Evolutionary conservation across 1,139 yeast species (phyloP), one percentile per base, ranked within the genome.

Genomic region (Hansenula lynferdii): DNA sequence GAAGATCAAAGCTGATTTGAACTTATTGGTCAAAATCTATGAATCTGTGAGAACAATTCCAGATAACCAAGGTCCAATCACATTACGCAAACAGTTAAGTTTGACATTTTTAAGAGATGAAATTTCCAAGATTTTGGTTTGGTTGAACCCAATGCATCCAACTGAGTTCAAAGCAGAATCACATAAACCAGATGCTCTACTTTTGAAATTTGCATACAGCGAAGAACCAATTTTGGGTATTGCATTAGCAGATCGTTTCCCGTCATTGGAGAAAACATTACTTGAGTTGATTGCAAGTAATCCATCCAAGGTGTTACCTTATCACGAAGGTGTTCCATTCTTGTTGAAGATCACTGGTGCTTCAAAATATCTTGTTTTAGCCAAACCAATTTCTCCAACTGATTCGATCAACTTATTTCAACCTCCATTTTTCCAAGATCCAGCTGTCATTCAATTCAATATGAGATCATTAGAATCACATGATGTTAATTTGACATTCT

Each of bases 391-490:
- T 27, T 70, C 87, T 12, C 97, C 98, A 8, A 72, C 92, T 39
- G 92, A 86, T 54, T 78, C 96, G 2, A 87, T 92, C 50, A 85
- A 85, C 42, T 69, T 87, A 50, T 89, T 94, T 57, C 68, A 85
- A 51, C 96, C 96, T 4, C 80, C 82, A 21, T 80, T 75, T 60
- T 80, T 83, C 21, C 67, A 69, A 28, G 77, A 85, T 52, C 79
- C 95, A 0, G 73, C 69, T 50, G 67, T 86, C 24, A 65, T 87
- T 43, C 99, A 94, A 60, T 92, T 81, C 56, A 83, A 96, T 23
- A 85, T 92, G 84, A 73, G 96, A 49, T 85, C 97, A 0, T 67
- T 94, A 48, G 96, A 90, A 60, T 72, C 80, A 24, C 95, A 87
- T 55, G 96, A 89, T 56, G 90, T 86, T 32, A 85, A 85, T 53